phyloP scores from a whole-genome alignment of 1,139 yeast genomes.

The Geotrichum citri-aurantii region DNA sequence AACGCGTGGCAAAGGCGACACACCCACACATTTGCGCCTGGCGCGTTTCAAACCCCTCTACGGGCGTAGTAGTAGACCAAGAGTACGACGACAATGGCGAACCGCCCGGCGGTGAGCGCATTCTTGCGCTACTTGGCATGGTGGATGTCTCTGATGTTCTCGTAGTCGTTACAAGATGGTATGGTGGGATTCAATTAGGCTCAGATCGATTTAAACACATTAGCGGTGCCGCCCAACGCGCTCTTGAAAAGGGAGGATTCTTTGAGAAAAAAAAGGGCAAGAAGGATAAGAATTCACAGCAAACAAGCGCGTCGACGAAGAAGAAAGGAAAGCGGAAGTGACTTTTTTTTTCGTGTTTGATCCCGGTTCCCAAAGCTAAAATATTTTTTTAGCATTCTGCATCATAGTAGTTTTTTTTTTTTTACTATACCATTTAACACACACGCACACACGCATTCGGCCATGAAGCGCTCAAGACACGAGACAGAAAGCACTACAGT shows the following conservation, averaged over 20 bases:
- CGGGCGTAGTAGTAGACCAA: slow-evolving; percentile 19
- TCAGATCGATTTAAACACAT: slow-evolving; percentile 82
- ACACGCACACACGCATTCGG: neutral
- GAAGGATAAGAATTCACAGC: neutral
- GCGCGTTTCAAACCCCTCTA: slow-evolving; percentile 44
- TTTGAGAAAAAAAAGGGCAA: slow-evolving; percentile 11
- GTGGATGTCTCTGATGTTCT: slow-evolving; percentile 71
- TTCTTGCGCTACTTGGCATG: slow-evolving; percentile 63
- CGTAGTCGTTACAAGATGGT: slow-evolving; percentile 88
- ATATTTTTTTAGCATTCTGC: neutral
- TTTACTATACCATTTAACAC: neutral
- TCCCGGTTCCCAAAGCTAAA: neutral
- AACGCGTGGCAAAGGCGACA: slow-evolving; percentile 54
- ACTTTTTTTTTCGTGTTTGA: neutral
- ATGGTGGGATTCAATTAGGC: slow-evolving; percentile 82
- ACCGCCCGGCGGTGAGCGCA: slow-evolving; percentile 75
- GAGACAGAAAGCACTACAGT: neutral
- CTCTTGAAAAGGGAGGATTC: slow-evolving; percentile 55
- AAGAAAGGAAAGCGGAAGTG: neutral
- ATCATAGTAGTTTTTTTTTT: neutral
- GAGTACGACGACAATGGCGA: slow-evolving; percentile 70
- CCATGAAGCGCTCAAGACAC: neutral
- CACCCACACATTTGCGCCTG: slow-evolving; percentile 74
- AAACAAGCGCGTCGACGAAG: neutral
- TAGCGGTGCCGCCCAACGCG: slow-evolving; percentile 75